Conservation (phyloP, 352 stramenopile genomes). For the Thraustochytrium sp. region DNA sequence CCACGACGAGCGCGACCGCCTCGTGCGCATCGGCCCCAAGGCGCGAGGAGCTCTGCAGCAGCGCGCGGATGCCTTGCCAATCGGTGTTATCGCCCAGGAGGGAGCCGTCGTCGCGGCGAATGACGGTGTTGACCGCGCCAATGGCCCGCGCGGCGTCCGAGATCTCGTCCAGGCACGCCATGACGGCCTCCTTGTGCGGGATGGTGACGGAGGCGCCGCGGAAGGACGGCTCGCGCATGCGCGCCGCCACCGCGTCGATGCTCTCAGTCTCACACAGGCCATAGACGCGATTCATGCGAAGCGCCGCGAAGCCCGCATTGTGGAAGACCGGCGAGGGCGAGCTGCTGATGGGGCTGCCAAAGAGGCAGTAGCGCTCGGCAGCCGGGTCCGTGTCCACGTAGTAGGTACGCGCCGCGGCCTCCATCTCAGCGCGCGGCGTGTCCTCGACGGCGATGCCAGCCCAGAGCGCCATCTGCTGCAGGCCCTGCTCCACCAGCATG, state of each 20-base stretch:
- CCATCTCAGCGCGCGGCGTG: constrained; percentile 65
- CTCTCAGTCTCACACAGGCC: constrained; percentile 65
- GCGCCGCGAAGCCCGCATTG: constrained; percentile 81
- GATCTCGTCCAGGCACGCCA: constrained; percentile 83
- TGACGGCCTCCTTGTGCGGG: constrained; percentile 91
- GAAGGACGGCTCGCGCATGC: constrained; percentile 66
- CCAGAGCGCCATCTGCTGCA: constrained; percentile 93
- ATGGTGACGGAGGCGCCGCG: constrained; percentile 95
- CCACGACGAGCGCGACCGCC: constrained; percentile 68
- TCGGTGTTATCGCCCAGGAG: constrained; percentile 91
- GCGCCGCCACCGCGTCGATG: background rate
- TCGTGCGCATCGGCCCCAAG: background rate
- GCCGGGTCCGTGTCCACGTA: constrained; percentile 25
- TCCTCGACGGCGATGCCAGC: constrained; percentile 52
- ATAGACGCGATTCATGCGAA: constrained; percentile 82
- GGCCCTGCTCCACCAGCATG: constrained; percentile 96
- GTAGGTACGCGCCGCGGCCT: constrained; percentile 51
- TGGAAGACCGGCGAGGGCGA: constrained; percentile 95
- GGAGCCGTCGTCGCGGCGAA: constrained; percentile 49
- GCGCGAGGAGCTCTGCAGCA: constrained; percentile 65
- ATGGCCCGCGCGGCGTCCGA: constrained; percentile 85
- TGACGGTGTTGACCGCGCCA: constrained; percentile 95
- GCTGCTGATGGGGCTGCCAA: constrained; percentile 90
- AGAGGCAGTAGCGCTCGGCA: constrained; percentile 75
- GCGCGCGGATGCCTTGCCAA: constrained; percentile 92